These are phyloP conservation scores for Somion occarium DNA, from an alignment of 1,284 basidiomycete genomes.

Conservation along the genomic window DNA sequence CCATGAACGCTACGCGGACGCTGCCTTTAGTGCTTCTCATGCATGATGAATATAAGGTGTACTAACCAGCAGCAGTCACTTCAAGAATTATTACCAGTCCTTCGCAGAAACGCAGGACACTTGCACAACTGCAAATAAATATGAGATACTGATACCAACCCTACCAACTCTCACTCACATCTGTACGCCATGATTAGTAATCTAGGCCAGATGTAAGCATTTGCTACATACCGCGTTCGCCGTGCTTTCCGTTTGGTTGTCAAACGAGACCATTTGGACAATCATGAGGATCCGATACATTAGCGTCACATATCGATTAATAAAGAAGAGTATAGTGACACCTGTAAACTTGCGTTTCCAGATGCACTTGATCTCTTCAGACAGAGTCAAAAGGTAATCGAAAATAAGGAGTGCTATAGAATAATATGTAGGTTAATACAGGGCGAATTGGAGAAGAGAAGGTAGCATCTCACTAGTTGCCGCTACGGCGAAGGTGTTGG, in stretches of 20 bases:
- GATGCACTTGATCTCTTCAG: conserved; percentile 13
- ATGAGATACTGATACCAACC: too few species aligned
- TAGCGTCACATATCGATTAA: conserved; percentile 17
- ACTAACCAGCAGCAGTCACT: conserved; percentile 3
- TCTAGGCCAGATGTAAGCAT: not conserved
- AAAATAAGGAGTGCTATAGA: conserved; percentile 18
- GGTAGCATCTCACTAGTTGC: conserved; percentile 3
- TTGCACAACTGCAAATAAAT: conserved; percentile 8
- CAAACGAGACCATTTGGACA: conserved; percentile 8
- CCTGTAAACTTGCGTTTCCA: conserved; percentile 16
- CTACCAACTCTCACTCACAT: too few species aligned
- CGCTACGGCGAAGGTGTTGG: conserved; percentile 4
- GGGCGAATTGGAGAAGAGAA: too few species aligned
- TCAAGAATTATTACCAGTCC: conserved; percentile 4
- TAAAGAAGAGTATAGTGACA: conserved; percentile 14
- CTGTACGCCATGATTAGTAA: conserved; percentile 1
- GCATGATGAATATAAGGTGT: not conserved
- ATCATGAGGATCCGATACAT: conserved; percentile 12
- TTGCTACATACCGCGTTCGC: not conserved
- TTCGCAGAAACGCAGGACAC: conserved; percentile 11
- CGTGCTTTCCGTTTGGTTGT: not conserved
- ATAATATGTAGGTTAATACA: too few species aligned
- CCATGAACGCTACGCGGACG: conserved; percentile 13
- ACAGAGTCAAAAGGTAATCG: conserved; percentile 16
- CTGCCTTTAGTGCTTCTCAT: not conserved